Evolutionary conservation across 805 yeast genomes (phyloP), one percentile per base, ranked within the genome.

Genomic region (Lachancea dasiensis): DNA sequence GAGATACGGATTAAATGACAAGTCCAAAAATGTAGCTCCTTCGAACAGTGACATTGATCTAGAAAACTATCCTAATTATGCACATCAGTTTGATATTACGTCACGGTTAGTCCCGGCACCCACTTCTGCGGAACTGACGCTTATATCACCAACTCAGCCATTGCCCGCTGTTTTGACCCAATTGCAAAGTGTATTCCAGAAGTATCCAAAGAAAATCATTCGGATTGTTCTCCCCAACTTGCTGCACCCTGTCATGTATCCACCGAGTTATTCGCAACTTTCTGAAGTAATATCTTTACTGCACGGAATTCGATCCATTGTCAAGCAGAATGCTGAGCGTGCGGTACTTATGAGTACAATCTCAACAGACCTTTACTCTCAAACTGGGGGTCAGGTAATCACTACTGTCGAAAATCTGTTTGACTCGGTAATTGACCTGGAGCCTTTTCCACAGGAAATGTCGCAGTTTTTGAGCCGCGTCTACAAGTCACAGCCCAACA

Each of bases 391-490:
- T 5, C 48, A 70, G 1, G 39, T 79, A 13, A 52, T 75, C 3
- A 65, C 75, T 1, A 68, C 72, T 30, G 53, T 79, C 8, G 95
- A 86, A 57, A 63, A 60, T 13, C 48, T 82, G 10, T 66, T 71
- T 40, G 95, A 86, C 49, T 69, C 81, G 0, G 80, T 83, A 3
- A 55, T 90, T 15, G 81, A 81, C 39, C 61, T 90, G 36, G 84
- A 80, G 45, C 95, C 97, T 1, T 86, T 89, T 61, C 79, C 79
- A 45, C 86, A 85, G 42, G 83, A 75, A 35, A 73, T 83, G 73
- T 58, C 73, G 33, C 76, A 73, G 40, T 66, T 79, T 38, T 66
- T 84, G 48, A 92, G 83, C 49, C 70, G 69, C 39, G 80, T 83
- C 0, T 81, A 81, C 58, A 77, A 75, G 49, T 48, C 62, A 0